phyloP scores from a whole-genome alignment of 129 eudicot genomes.

The Arctium lappa region DNA sequence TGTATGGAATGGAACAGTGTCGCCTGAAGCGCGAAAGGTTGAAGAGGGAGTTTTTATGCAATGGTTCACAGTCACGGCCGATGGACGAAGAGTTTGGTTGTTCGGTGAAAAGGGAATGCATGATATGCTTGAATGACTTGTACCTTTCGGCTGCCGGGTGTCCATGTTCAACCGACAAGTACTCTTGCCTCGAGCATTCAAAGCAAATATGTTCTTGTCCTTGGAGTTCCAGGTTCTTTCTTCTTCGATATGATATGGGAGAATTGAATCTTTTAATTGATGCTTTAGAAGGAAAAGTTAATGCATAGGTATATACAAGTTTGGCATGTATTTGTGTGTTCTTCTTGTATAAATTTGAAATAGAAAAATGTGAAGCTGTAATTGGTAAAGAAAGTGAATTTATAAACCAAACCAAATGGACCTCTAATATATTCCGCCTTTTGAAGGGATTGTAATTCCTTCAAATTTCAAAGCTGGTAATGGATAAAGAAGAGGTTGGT shows the following conservation, averaged over 20 bases:
- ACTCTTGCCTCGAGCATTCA: constrained; percentile 68
- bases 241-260: constrained; percentile 40
- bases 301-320: constrained; percentile 8
- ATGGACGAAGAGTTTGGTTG: constrained; percentile 52
- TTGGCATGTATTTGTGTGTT: neutral
- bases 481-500: too few species aligned
- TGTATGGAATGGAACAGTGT: constrained; percentile 28
- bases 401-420: neutral
- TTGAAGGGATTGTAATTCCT: neutral
- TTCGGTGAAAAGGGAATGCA: constrained; percentile 55
- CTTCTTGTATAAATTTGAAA: neutral
- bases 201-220: constrained; percentile 67
- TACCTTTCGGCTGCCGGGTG: constrained; percentile 73
- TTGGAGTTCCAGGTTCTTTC: constrained; percentile 48
- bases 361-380: neutral
- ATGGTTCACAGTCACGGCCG: constrained; percentile 25
- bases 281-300: constrained; percentile 45
- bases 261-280: constrained; percentile 55
- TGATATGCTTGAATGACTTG: constrained; percentile 54
- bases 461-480: too few species aligned
- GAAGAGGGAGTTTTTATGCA: constrained; percentile 54
- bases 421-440: neutral
- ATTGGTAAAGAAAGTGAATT: neutral
- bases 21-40: constrained; percentile 39
- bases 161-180: constrained; percentile 59